Percentiles rank a stretch among this genome's conserved stretches.
phyloP scores from a whole-genome alignment of 1,284 basidiomycete genomes.

The Pseudozyma sp. region DNA sequence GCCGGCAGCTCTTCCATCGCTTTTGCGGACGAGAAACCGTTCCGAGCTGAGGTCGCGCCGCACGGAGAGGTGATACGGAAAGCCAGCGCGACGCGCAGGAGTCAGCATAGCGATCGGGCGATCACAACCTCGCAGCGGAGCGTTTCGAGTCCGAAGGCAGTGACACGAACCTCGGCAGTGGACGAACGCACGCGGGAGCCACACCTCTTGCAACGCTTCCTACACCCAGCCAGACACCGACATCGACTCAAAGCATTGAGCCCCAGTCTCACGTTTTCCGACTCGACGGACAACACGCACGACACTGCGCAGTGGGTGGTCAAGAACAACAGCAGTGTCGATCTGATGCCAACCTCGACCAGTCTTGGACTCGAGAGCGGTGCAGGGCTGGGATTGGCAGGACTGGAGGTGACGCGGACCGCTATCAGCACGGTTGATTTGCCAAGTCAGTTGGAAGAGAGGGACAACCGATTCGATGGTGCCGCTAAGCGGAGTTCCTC shows the following conservation, averaged over 20 bases:
- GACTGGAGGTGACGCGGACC: slow-evolving; percentile 18
- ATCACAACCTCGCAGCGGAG: not conserved
- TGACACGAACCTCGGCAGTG: slow-evolving; percentile 15
- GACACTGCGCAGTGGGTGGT: not conserved
- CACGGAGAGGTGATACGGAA: slow-evolving; percentile 6
- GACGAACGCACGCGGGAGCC: slow-evolving; percentile 23
- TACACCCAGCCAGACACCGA: slow-evolving; percentile 24
- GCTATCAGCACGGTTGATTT: slow-evolving; percentile 44
- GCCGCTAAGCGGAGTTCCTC: slow-evolving; percentile 11
- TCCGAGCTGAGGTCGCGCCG: slow-evolving; percentile 13
- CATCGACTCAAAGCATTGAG: slow-evolving; percentile 31
- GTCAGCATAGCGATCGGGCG: not conserved
- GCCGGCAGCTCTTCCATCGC: slow-evolving; percentile 31
- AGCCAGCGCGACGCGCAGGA: slow-evolving; percentile 7
- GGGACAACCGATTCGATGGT: slow-evolving; percentile 26
- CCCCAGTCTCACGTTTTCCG: slow-evolving; percentile 31
- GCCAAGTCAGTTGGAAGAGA: slow-evolving; percentile 39
- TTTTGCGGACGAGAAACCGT: slow-evolving; percentile 17
- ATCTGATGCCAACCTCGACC: slow-evolving; percentile 13
- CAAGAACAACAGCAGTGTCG: slow-evolving; percentile 25
- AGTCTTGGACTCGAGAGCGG: slow-evolving; percentile 5
- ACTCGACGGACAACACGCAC: slow-evolving; percentile 18
- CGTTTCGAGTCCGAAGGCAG: slow-evolving; percentile 13
- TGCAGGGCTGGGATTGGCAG: slow-evolving; percentile 20
- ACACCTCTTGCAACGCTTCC: slow-evolving; percentile 38